Conservation (phyloP, 345 rosid genomes). For the Laguncularia racemosa region DNA sequence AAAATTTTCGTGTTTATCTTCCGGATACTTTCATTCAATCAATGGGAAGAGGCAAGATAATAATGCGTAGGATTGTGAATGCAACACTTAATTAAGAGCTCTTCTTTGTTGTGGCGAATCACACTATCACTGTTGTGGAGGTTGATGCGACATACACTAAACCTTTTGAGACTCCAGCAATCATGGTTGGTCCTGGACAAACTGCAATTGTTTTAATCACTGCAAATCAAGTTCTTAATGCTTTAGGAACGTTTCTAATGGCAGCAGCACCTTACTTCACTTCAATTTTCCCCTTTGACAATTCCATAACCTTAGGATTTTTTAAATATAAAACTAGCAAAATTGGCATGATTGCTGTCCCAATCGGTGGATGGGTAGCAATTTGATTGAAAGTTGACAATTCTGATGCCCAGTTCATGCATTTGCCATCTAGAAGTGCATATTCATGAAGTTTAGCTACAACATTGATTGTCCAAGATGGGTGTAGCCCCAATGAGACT, state of each 20-base stretch:
- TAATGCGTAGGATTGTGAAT: conserved; percentile 51
- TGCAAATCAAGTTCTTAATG: conserved; percentile 23
- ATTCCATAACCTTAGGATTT: conserved; percentile 53
- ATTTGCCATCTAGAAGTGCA: conserved; percentile 62
- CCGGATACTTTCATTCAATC: conserved; percentile 40
- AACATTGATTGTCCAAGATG: conserved; percentile 45
- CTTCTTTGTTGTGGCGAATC: conserved; percentile 49
- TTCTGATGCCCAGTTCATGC: conserved; percentile 75
- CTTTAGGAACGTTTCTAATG: conserved; percentile 34
- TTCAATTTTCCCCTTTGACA: conserved; percentile 40
- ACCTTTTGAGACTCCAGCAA: conserved; percentile 38
- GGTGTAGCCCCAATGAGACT: conserved; percentile 20
- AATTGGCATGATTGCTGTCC: conserved; percentile 40
- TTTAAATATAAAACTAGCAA: conserved; percentile 24
- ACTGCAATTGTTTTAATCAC: conserved; percentile 53
- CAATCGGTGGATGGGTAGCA: conserved; percentile 75
- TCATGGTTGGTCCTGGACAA: conserved; percentile 63
- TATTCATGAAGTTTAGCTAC: conserved; percentile 56
- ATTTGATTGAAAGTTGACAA: conserved; percentile 50
- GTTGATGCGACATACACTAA: conserved; percentile 56
- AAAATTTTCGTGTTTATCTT: background rate
- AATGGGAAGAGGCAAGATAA: conserved; percentile 47
- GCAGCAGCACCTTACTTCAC: conserved; percentile 53
- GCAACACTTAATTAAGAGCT: conserved; percentile 58
- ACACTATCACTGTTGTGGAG: conserved; percentile 46